These are phyloP conservation scores for Alternaria panax DNA, from an alignment of 2,329 filamentous ascomycete genomes.

Conservation along the genomic window DNA sequence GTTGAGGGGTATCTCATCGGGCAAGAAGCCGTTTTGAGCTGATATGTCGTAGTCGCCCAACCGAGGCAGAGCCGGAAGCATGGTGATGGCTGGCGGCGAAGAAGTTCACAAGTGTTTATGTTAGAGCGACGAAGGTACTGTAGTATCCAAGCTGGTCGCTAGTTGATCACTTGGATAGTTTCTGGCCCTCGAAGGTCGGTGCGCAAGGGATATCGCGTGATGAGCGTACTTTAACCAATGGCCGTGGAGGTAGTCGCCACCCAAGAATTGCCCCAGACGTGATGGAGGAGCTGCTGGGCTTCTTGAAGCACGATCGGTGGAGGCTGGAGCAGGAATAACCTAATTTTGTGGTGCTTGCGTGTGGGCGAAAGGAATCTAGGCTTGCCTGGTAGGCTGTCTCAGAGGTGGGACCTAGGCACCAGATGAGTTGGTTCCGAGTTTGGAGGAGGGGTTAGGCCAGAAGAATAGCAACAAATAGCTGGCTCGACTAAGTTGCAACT, in stretches of 20 bases:
- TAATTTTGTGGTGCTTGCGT: slow-evolving; percentile 9
- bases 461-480: slow-evolving; percentile 2
- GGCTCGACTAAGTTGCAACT: slow-evolving; percentile 1
- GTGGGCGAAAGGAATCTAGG: slow-evolving; percentile 25
- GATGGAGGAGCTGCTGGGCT: background rate
- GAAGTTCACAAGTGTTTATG: background rate
- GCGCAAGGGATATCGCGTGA: slow-evolving; percentile 11
- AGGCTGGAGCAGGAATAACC: background rate
- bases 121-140: background rate
- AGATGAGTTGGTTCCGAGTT: slow-evolving; percentile 12
- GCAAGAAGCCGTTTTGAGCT: slow-evolving; percentile 84
- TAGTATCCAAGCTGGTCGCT: background rate
- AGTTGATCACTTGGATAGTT: background rate
- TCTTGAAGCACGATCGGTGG: background rate
- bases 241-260: slow-evolving; percentile 12
- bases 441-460: background rate
- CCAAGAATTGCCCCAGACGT: slow-evolving; percentile 4
- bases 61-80: slow-evolving; percentile 54
- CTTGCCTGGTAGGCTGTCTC: slow-evolving; percentile 19
- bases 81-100: slow-evolving; percentile 24
- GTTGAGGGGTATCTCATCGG: slow-evolving; percentile 78
- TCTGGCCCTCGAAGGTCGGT: background rate
- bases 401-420: slow-evolving; percentile 15
- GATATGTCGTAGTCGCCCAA: slow-evolving; percentile 82
- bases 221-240: background rate